A percentile compares a stretch with the other conserved stretches of the same genome.
Evolutionary conservation across 2,329 filamentous ascomycete species (phyloP).

Genomic region (Neocatenulostroma microsporum): DNA sequence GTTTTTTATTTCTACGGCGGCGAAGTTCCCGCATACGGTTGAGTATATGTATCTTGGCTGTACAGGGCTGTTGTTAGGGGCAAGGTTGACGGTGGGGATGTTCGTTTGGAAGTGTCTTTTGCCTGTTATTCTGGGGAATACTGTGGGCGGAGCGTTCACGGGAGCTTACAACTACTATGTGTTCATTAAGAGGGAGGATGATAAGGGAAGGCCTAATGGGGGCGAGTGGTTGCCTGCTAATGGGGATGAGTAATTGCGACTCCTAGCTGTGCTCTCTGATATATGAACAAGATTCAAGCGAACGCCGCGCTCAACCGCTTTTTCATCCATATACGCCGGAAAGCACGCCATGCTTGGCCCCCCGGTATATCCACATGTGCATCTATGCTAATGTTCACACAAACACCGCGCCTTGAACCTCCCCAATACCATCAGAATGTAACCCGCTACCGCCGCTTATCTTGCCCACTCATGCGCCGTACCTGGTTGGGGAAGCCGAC

Average conservation of each 20-base stretch:
- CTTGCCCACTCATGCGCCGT: no score
- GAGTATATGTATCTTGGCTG: slow-evolving; percentile 25
- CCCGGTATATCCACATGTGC: no score
- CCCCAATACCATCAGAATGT: no score
- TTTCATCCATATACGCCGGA: no score
- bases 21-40: slow-evolving; percentile 24
- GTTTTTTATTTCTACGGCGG: slow-evolving; percentile 21
- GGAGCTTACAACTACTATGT: slow-evolving; percentile 14
- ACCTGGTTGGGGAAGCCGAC: neutral
- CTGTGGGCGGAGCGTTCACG: slow-evolving; percentile 19
- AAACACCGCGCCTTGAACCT: no score
- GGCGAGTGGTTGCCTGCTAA: slow-evolving; percentile 3
- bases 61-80: slow-evolving; percentile 20
- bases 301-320: no score
- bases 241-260: no score
- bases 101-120: slow-evolving; percentile 24
- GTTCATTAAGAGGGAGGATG: slow-evolving; percentile 5
- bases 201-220: slow-evolving; percentile 1
- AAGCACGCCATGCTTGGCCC: no score
- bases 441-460: no score
- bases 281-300: no score
- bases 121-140: slow-evolving; percentile 22
- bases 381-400: no score
- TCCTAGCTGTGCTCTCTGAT: no score
- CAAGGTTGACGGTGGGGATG: slow-evolving; percentile 14